phyloP scores from a whole-genome alignment of 306 rosid genomes.

The barrel medic (Medicago truncatula) region MtrunA17r5.0-ANR NC_053045.1:31051001-31051500 shows the following conservation, averaged over 20 bases:
- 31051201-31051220: background rate
- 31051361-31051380: background rate
- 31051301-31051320: background rate
- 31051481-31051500: constrained; percentile 18
- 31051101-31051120: background rate
- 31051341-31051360: constrained; percentile 8
- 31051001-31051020: background rate
- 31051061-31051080: constrained; percentile 2
- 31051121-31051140: background rate
- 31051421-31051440: background rate
- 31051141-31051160: background rate
- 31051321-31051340: background rate
- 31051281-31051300: constrained; percentile 3
- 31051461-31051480: background rate
- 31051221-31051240: background rate
- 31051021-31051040: background rate
- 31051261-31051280: background rate
- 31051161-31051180: background rate
- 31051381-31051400: constrained; percentile 2
- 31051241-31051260: background rate
- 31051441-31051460: background rate
- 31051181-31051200: background rate
- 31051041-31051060: background rate
- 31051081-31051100: background rate
- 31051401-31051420: constrained; percentile 10